Evolutionary conservation across 306 rosid genomes (phyloP).

Genomic region (Benincasa hispida): DNA sequence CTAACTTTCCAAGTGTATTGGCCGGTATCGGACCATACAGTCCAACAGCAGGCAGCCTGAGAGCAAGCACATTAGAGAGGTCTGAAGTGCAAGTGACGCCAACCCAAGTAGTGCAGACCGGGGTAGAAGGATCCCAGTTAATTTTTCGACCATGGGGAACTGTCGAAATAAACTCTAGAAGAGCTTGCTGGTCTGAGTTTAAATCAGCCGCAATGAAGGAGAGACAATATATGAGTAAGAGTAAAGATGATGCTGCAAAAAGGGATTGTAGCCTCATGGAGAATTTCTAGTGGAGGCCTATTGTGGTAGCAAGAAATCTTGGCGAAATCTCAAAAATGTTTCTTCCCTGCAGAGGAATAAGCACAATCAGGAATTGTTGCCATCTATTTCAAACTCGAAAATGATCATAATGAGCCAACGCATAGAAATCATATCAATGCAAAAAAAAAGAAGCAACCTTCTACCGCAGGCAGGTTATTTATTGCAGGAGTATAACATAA

Average conservation of each 20-base stretch:
- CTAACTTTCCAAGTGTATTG: conserved; percentile 55
- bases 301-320: conserved; percentile 4
- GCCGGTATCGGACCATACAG: conserved; percentile 47
- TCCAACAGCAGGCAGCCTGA: conserved; percentile 68
- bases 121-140: conserved; percentile 44
- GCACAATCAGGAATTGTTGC: background rate
- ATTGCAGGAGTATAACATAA: background rate
- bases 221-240: conserved; percentile 21
- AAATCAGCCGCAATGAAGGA: conserved; percentile 34
- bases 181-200: conserved; percentile 66
- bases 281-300: conserved; percentile 15
- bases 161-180: conserved; percentile 49
- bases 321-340: conserved; percentile 16
- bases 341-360: conserved; percentile 34
- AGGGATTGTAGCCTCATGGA: conserved; percentile 34
- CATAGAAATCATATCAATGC: background rate
- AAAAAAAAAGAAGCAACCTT: background rate
- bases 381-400: background rate
- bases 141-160: conserved; percentile 63
- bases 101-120: conserved; percentile 63
- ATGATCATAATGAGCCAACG: background rate
- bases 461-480: background rate
- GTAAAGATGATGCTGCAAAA: conserved; percentile 16
- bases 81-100: conserved; percentile 53
- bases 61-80: conserved; percentile 31